Percentiles rank a stretch among this genome's conserved stretches.
phyloP scores from a whole-genome alignment of 2,329 filamentous ascomycete species.

The Paracoccidioides brasiliensis region DNA sequence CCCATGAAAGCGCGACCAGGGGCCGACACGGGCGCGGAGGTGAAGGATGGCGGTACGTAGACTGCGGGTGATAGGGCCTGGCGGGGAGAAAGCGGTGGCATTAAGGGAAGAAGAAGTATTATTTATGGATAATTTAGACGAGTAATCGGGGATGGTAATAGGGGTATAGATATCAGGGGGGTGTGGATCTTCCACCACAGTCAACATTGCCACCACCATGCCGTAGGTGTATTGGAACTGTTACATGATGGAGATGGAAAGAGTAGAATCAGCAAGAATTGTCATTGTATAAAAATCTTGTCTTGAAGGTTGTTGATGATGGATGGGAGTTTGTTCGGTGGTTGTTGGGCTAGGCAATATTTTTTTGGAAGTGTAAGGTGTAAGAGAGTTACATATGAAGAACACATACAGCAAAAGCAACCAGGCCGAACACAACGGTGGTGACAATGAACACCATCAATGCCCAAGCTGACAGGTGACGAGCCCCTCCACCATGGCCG shows the following conservation, averaged over 20 bases:
- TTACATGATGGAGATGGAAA: not conserved
- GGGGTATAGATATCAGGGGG: constrained; percentile 41
- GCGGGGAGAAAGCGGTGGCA: constrained; percentile 30
- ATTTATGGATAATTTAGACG: constrained; percentile 10
- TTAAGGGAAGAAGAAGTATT: constrained; percentile 23
- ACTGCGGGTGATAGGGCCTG: constrained; percentile 48
- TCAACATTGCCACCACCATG: constrained; percentile 46
- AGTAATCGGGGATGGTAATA: constrained; percentile 26
- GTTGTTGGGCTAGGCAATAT: too few species aligned
- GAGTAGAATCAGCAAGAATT: too few species aligned
- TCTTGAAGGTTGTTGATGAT: too few species aligned
- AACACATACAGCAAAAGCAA: not conserved
- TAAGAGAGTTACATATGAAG: not conserved
- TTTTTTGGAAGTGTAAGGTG: too few species aligned
- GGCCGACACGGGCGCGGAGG: constrained; percentile 51
- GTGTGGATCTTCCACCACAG: constrained; percentile 50
- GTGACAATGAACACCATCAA: constrained; percentile 15
- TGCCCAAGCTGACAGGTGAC: constrained; percentile 16
- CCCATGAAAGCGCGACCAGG: constrained; percentile 57
- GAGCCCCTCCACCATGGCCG: constrained; percentile 11
- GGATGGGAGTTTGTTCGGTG: too few species aligned
- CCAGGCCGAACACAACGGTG: constrained; percentile 15
- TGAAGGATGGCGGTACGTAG: constrained; percentile 47
- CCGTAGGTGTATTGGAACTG: constrained; percentile 46
- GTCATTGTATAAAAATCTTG: too few species aligned